These are phyloP conservation scores for Coniochaeta prunicola DNA, from an alignment of 2,329 filamentous ascomycete genomes.

Conservation along the genomic window DNA sequence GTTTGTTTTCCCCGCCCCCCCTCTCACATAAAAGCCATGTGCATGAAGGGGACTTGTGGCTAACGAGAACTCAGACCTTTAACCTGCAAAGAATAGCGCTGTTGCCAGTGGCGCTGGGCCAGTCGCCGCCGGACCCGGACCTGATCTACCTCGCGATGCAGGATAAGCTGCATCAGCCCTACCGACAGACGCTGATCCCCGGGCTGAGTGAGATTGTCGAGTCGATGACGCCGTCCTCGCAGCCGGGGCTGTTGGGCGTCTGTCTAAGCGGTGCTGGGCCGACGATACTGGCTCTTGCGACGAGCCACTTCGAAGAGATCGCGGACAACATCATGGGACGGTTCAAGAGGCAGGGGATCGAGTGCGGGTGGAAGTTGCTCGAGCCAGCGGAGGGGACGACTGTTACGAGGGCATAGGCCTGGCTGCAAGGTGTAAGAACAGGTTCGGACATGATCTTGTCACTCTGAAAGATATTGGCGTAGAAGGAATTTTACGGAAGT, in stretches of 20 bases:
- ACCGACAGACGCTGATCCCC: slow-evolving; percentile 85
- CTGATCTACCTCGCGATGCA: slow-evolving; percentile 98
- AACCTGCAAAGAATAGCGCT: slow-evolving; percentile 93
- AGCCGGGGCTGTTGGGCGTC: slow-evolving; percentile 85
- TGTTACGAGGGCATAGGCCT: slow-evolving; percentile 26
- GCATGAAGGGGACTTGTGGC: slow-evolving; percentile 4
- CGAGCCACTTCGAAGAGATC: slow-evolving; percentile 81
- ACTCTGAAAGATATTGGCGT: background rate
- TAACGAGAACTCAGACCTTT: slow-evolving; percentile 51
- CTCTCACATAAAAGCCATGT: background rate
- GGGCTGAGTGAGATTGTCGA: slow-evolving; percentile 85
- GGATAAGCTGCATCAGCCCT: slow-evolving; percentile 96
- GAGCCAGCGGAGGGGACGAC: slow-evolving; percentile 73
- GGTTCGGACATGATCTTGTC: background rate
- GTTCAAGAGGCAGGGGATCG: slow-evolving; percentile 67
- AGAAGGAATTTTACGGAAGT: too few species aligned
- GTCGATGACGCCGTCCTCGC: slow-evolving; percentile 80
- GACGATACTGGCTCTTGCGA: slow-evolving; percentile 89
- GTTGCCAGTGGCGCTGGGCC: slow-evolving; percentile 80
- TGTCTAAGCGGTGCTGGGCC: slow-evolving; percentile 93
- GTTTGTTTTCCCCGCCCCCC: slow-evolving; percentile 40
- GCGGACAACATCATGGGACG: slow-evolving; percentile 69
- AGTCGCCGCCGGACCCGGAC: slow-evolving; percentile 83
- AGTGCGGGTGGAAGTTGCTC: slow-evolving; percentile 79
- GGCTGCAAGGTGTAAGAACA: background rate